These are phyloP conservation scores for Pseudogymnoascus verrucosus DNA, from an alignment of 2,329 filamentous ascomycete genomes.

Conservation along the genomic window DNA sequence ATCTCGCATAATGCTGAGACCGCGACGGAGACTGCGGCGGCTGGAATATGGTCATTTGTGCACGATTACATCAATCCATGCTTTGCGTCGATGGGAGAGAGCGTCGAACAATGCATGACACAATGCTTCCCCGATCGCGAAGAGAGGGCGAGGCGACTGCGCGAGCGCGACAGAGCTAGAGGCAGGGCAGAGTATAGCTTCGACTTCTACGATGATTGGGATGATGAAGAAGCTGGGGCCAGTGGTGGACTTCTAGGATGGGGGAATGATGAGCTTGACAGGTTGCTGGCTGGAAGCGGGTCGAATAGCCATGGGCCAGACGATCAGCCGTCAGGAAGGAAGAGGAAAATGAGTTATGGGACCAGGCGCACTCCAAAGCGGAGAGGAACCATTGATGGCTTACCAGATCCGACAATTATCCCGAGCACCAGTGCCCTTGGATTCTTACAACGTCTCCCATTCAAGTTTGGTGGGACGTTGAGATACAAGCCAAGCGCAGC, in stretches of 20 bases:
- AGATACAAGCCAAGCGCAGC: slow-evolving; percentile 87
- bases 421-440: slow-evolving; percentile 78
- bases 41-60: slow-evolving; percentile 80
- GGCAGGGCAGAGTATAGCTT: slow-evolving; percentile 76
- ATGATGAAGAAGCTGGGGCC: slow-evolving; percentile 47
- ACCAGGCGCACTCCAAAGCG: slow-evolving; percentile 51
- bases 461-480: slow-evolving; percentile 72
- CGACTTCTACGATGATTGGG: slow-evolving; percentile 98
- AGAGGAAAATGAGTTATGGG: slow-evolving; percentile 85
- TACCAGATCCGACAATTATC: slow-evolving; percentile 74
- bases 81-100: slow-evolving; percentile 56
- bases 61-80: slow-evolving; percentile 82
- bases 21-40: slow-evolving; percentile 85
- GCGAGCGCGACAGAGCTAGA: slow-evolving; percentile 52
- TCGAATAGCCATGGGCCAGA: slow-evolving; percentile 35
- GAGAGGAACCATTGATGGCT: slow-evolving; percentile 45
- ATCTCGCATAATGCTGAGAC: slow-evolving; percentile 85
- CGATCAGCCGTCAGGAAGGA: slow-evolving; percentile 58
- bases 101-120: slow-evolving; percentile 64
- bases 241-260: slow-evolving; percentile 60
- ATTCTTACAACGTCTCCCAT: slow-evolving; percentile 76
- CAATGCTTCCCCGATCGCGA: slow-evolving; percentile 65
- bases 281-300: slow-evolving; percentile 65
- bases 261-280: slow-evolving; percentile 79
- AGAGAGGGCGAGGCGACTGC: slow-evolving; percentile 60